A percentile compares a stretch with the other conserved stretches of the same genome.
These are phyloP conservation scores for Cutaneotrichosporon sp. DNA, from an alignment of 1,284 basidiomycete species.

Conservation along the genomic window DNA sequence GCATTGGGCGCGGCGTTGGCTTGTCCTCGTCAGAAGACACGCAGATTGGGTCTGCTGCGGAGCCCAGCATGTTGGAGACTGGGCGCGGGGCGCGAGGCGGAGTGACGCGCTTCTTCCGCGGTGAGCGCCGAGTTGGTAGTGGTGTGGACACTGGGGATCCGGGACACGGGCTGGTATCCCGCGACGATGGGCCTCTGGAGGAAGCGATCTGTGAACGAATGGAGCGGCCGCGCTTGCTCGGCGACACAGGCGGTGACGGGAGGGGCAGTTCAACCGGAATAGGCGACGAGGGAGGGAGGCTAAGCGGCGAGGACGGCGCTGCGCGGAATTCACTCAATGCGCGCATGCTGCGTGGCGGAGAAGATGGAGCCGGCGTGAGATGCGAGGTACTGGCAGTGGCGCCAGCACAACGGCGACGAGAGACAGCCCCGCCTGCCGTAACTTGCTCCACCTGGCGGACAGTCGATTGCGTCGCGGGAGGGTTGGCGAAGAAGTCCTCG, in stretches of 20 bases:
- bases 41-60: constrained; percentile 10
- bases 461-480: neutral
- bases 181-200: neutral
- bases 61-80: neutral
- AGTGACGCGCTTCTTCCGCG: neutral
- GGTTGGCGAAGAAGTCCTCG: neutral
- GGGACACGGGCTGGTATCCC: neutral
- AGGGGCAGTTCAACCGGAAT: neutral
- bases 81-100: neutral
- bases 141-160: neutral
- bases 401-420: too few relatives aligned
- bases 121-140: neutral
- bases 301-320: neutral
- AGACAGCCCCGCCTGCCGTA: neutral
- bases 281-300: neutral
- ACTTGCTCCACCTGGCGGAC: neutral
- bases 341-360: neutral
- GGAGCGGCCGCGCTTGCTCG: constrained; percentile 12
- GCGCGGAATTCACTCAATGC: neutral
- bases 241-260: neutral
- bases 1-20: neutral
- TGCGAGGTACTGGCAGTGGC: neutral
- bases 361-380: neutral
- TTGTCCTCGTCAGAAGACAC: constrained; percentile 5
- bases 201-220: neutral